Evolutionary conservation across 2,329 filamentous ascomycete genomes (phyloP).

Genomic region (Sclerotinia trifoliorum): DNA sequence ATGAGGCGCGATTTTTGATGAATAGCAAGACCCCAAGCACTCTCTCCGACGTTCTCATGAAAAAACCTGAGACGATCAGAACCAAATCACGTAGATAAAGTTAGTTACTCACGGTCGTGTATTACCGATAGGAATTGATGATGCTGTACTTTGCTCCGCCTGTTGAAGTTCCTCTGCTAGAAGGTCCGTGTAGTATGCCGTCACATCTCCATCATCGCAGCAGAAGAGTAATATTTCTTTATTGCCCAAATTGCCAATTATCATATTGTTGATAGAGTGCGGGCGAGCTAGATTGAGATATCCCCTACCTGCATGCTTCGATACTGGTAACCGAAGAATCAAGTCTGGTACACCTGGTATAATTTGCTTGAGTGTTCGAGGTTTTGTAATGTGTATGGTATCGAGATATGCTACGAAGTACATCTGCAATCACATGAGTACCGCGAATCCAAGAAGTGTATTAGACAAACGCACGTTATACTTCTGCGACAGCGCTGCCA

Average conservation of each 20-base stretch:
- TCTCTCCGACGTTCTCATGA: conserved; percentile 69
- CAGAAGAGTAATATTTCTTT: conserved; percentile 67
- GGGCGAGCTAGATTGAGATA: conserved; percentile 51
- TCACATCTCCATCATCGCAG: conserved; percentile 74
- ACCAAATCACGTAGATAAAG: background rate
- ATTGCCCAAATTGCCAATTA: conserved; percentile 66
- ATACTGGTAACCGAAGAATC: conserved; percentile 47
- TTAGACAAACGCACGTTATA: conserved; percentile 17
- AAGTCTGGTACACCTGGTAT: conserved; percentile 51
- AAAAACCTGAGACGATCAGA: conserved; percentile 54
- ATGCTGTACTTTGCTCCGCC: background rate
- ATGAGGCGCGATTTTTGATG: conserved; percentile 70
- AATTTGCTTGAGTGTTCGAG: conserved; percentile 48
- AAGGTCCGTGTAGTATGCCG: conserved; percentile 61
- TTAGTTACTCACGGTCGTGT: conserved; percentile 29
- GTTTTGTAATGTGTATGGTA: conserved; percentile 57
- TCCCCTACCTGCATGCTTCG: conserved; percentile 50
- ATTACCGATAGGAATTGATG: conserved; percentile 14
- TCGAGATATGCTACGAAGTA: conserved; percentile 61
- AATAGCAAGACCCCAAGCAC: conserved; percentile 74
- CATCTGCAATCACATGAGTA: conserved; percentile 44
- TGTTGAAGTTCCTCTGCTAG: conserved; percentile 16
- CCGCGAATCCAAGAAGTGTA: background rate
- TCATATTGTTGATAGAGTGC: conserved; percentile 68
- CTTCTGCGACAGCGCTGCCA: conserved; percentile 21